Percentiles rank a stretch among this genome's conserved stretches.
Evolutionary conservation across 352 stramenopile genomes (phyloP).

Genomic region (Phytopythium aichiense): DNA sequence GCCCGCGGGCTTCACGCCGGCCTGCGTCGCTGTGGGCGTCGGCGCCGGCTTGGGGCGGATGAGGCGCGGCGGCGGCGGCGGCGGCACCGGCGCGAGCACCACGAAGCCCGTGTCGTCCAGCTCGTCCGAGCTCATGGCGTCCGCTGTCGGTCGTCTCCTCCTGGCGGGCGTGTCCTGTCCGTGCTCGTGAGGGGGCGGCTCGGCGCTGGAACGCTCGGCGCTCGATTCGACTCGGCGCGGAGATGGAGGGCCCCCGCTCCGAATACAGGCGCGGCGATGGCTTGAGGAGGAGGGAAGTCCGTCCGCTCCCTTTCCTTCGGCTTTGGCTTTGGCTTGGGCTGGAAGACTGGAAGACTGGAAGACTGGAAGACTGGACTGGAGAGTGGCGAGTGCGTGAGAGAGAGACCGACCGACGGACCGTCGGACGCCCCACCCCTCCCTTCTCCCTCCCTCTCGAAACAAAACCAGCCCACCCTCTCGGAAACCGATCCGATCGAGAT

Average conservation of each 20-base stretch:
- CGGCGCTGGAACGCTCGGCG: no score
- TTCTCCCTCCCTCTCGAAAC: constrained; percentile 1
- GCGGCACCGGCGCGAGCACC: constrained; percentile 7
- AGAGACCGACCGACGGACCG: no score
- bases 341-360: no score
- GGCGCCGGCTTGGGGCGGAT: constrained; percentile 8
- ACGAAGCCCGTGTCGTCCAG: constrained; percentile 17
- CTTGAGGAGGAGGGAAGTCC: no score
- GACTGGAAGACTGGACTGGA: no score
- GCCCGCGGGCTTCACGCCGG: not conserved
- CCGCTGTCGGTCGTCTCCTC: not conserved
- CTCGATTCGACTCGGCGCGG: no score
- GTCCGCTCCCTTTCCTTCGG: not conserved
- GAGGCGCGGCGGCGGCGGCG: constrained; percentile 5
- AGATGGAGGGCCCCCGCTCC: not conserved
- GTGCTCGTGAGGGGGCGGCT: no score
- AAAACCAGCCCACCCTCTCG: not conserved
- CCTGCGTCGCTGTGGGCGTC: not conserved
- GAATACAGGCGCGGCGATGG: constrained; percentile 1
- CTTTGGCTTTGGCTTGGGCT: no score
- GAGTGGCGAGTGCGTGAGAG: no score
- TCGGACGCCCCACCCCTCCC: not conserved
- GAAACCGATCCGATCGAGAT: not conserved
- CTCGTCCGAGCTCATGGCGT: constrained; percentile 24
- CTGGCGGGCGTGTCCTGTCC: not conserved